Percentiles rank a stretch among this genome's conserved stretches.
phyloP scores from a whole-genome alignment of 169 alveolate species.

The Eimeria falciformis region DNA sequence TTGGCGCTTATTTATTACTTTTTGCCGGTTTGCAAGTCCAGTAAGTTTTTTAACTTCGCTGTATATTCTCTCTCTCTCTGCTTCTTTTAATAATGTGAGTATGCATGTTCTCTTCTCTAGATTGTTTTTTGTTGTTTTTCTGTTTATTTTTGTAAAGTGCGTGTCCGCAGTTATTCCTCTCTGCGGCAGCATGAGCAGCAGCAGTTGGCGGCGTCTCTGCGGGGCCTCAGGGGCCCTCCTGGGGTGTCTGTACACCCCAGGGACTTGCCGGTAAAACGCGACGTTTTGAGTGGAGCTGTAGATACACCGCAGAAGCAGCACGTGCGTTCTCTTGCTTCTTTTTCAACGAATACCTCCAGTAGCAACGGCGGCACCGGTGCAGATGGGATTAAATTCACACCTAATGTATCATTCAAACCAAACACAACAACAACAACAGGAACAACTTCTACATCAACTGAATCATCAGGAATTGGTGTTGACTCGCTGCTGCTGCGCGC shows the following conservation, averaged over 20 bases:
- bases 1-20: background rate
- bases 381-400: slow-evolving; percentile 8
- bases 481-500: slow-evolving; percentile 66
- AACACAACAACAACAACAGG: slow-evolving; percentile 21
- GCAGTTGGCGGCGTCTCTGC: slow-evolving; percentile 53
- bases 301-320: too few species aligned
- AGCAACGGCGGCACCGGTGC: background rate
- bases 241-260: slow-evolving; percentile 29
- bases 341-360: background rate
- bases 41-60: too few species aligned
- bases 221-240: slow-evolving; percentile 40
- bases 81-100: background rate
- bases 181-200: slow-evolving; percentile 69
- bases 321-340: background rate
- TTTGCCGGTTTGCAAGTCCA: too few species aligned
- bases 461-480: background rate
- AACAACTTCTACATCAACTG: background rate
- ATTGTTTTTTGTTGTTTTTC: too few species aligned
- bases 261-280: background rate
- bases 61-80: background rate
- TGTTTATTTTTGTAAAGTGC: background rate
- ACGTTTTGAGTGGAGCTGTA: too few species aligned
- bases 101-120: too few species aligned
- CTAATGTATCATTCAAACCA: slow-evolving; percentile 37
- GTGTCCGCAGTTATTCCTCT: slow-evolving; percentile 48